Conservation (phyloP, 805 yeast species). For the Schwanniomyces pseudopolymorphus region DNA sequence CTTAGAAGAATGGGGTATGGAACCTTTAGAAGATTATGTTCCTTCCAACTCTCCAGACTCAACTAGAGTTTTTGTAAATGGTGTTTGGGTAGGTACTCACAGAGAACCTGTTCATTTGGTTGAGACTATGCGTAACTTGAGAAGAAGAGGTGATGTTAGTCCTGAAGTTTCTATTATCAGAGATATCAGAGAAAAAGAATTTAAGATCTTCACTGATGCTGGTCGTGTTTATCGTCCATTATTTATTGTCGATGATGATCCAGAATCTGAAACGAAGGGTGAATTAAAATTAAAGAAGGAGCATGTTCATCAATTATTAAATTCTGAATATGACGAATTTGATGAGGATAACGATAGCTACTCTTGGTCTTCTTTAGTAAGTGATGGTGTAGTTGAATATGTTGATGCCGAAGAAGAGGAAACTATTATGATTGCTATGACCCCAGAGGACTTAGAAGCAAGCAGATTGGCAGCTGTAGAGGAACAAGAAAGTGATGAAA, state of each 20-base stretch:
- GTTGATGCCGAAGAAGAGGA: slow-evolving; percentile 99
- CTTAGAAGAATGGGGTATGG: slow-evolving; percentile 99
- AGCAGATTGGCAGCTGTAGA: slow-evolving; percentile 42
- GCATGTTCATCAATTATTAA: slow-evolving; percentile 70
- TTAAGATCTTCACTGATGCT: slow-evolving; percentile 95
- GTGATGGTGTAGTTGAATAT: slow-evolving; percentile 89
- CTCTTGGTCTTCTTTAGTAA: slow-evolving; percentile 83
- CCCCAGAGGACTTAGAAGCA: slow-evolving; percentile 91
- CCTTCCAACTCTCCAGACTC: slow-evolving; percentile 91
- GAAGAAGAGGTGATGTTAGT: slow-evolving; percentile 93
- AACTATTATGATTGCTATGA: slow-evolving; percentile 97
- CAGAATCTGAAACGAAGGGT: slow-evolving; percentile 64
- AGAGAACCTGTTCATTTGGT: slow-evolving; percentile 92
- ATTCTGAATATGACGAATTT: slow-evolving; percentile 62
- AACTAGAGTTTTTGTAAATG: slow-evolving; percentile 93
- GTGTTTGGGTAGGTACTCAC: slow-evolving; percentile 99
- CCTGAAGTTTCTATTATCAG: slow-evolving; percentile 96
- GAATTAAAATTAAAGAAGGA: slow-evolving; percentile 83
- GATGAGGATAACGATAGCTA: slow-evolving; percentile 55
- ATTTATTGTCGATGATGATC: slow-evolving; percentile 88
- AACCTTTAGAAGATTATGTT: slow-evolving; percentile 91
- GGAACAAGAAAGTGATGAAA: slow-evolving; percentile 43
- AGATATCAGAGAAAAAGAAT: slow-evolving; percentile 92
- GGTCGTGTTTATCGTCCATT: slow-evolving; percentile 98
- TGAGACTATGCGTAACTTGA: slow-evolving; percentile 83